Base-by-base conservation (phyloP, 75 land plant species). In the Picea glauca region DNA sequence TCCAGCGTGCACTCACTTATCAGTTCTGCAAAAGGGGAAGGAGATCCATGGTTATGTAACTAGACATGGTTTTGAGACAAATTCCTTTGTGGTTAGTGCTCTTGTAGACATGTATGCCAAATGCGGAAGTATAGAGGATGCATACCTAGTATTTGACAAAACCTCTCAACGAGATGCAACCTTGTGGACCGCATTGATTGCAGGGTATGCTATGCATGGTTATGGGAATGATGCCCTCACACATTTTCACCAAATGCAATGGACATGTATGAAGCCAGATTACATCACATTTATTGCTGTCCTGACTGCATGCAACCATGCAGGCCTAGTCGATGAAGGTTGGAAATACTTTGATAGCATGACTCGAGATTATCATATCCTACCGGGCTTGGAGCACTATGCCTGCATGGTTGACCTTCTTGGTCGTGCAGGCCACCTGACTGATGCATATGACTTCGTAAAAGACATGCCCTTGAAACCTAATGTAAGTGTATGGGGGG, bases 21-120 rank as follows among this genome's bases (percentile, higher is more conserved):
- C 88, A 57, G 78, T 77, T 74, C 23, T 81, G 20, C 33, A 50
- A 17, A 78, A 67, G 72, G 87, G 92, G 54, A 78, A 77, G 68
- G 5, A 21, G 46, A 65, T 90, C 12, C 90, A 90, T 77, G 75
- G 79, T 43, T 79, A 76, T 61, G n/a, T 81, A 23, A 9, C 83
- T 58, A 81, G 81, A 63, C 72, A 67, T 76, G 5, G 60, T 11
- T 78, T 80, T 50, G 81, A 78, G 21, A 59, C 76, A 12, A 80
- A 83, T n/a, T 50, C 67, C 31, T 80, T 74, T 67, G 59, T 89
- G 38, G 62, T 62, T 13, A 86, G 83, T 73, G 82, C 81, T 38
- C 68, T 86, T 75, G 58, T 86, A 56, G 78, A 82, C 77, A 85
- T 85, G 87, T 86, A 87, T 82, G 78, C 74, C 8, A 87, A 81